Base-by-base conservation (phyloP, 1,284 basidiomycete species). In the Moniliophthora roreri region DNA sequence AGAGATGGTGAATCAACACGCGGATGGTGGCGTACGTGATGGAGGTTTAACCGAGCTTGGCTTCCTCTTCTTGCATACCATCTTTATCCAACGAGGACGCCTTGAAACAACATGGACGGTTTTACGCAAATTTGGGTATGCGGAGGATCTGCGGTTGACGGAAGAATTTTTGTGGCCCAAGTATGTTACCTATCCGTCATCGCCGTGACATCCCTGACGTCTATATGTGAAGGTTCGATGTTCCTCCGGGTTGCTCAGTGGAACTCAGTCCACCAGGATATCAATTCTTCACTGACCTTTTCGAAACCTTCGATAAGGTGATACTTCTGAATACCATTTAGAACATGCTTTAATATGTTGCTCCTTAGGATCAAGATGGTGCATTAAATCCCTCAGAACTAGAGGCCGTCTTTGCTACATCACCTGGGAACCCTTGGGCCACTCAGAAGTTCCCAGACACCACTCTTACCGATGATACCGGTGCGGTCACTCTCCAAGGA, bases 41-140 rank as follows among this genome's bases (percentile, higher is more conserved):
- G 80, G 79, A 51, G 90, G 91, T n/a, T 77, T 99, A 54, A 98
- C 95, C 1, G 93, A 97, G 71, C 82, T 87, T 10, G 96, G 96
- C 1, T 98, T 98, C 73, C 73, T 98, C 44, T 96, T 94, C 66
- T 83, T 99, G 10, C 95, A 98, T 69, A 98, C 95, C 3, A 92
- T 90, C 62, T 99, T 99, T 73, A 98, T 99, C 58, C 96, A 98
- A 73, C 87, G 92, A 50, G 97, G 96, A 11, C 82, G 97, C 41
- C 80, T 98, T 59, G 96, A 99, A 70, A 99, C 97, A 23, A 98
- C 96, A 1, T 99, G 96, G 96, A 96, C 94, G 2, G 95, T 98
- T 3, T 75, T 99, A 58, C 79, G 95, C 56, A 93, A 89, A 63
- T 98, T 98, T 68, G 96, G 96, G 1, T 99, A 99, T 66, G 96